Conservation (phyloP, 2,329 filamentous ascomycete genomes). For the Purpureocillium takamizusanense region DNA sequence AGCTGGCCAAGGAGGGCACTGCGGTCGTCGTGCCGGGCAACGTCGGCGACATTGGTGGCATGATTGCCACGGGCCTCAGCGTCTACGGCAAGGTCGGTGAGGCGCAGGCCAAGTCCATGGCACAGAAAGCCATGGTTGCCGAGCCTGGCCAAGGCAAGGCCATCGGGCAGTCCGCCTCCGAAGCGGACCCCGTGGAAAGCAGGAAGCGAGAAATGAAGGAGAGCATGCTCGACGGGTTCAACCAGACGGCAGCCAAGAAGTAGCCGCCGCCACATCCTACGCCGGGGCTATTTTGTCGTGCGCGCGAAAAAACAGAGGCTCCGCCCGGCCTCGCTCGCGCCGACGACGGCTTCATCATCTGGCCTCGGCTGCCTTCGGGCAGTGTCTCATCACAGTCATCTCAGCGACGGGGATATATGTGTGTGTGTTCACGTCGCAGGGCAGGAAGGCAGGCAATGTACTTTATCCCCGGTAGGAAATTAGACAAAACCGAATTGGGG, state of each 20-base stretch:
- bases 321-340: no score
- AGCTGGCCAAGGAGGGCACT: slow-evolving; percentile 90
- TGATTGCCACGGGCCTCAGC: slow-evolving; percentile 93
- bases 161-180: slow-evolving; percentile 8
- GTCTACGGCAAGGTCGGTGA: slow-evolving; percentile 92
- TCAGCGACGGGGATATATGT: no score
- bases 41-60: slow-evolving; percentile 87
- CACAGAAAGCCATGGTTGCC: slow-evolving; percentile 36
- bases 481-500: no score
- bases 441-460: no score
- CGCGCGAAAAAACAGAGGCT: no score
- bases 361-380: no score
- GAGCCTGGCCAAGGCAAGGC: slow-evolving; percentile 10
- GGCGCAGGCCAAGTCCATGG: slow-evolving; percentile 61
- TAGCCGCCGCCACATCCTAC: slow-evolving; percentile 6
- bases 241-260: slow-evolving; percentile 22
- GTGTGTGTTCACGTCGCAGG: no score
- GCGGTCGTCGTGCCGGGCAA: slow-evolving; percentile 94
- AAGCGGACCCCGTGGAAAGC: slow-evolving; percentile 6
- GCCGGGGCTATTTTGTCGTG: no score
- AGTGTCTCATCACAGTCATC: no score
- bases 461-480: no score
- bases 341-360: no score
- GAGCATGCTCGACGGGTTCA: slow-evolving; percentile 30
- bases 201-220: slow-evolving; percentile 24